Base-by-base conservation (phyloP, 352 stramenopile species). In the Phytopythium vexans region DNA sequence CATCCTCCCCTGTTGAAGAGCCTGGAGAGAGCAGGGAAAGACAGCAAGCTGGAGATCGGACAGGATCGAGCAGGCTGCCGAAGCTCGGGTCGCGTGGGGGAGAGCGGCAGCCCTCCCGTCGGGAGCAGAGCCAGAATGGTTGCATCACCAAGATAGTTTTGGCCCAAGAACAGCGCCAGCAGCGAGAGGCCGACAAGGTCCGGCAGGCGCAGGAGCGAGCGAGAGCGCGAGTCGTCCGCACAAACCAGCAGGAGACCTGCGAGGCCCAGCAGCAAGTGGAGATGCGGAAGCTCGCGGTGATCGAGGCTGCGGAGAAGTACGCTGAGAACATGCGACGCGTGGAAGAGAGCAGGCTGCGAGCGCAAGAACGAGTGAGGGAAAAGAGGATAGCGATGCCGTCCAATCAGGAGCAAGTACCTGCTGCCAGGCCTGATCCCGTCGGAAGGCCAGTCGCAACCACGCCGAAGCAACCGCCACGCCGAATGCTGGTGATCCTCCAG, bases 141-240 rank as follows among this genome's bases (percentile, higher is more conserved):
- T 27, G 2, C 21, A 27, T 27, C 21, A 27, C 21, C 21, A 27
- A 27, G 21, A 27, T 27, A 27, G 21, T 2, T 27, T 27, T 33
- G 27, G 7, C 11, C 4, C 36, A 37, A 2, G 63, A 74, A 21
- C 64, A 72, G 54, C 64, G 56, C 14, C 74, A 59, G 37, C 56
- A 75, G 42, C 53, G 60, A 1, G 65, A 73, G 15, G 31, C 53
- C 1, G 66, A 83, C 48, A 77, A 66, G 43, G 69, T 86, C 31
- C 72, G 74, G 0, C 78, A 89, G 8, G 77, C 77, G 1, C 77
- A 85, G 45, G 75, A 89, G 43, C 72, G 78, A 12, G 78, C 77
- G 12, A 65, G 68, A 6, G 77, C 77, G 0, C 56, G 81, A 15
- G 54, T 89, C 12, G 57, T 61, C 0, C 69, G 73, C 14, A 64